A percentile compares a stretch with the other conserved stretches of the same genome.
phyloP scores from a whole-genome alignment of 805 yeast species.

The Candida chauliodis region DNA sequence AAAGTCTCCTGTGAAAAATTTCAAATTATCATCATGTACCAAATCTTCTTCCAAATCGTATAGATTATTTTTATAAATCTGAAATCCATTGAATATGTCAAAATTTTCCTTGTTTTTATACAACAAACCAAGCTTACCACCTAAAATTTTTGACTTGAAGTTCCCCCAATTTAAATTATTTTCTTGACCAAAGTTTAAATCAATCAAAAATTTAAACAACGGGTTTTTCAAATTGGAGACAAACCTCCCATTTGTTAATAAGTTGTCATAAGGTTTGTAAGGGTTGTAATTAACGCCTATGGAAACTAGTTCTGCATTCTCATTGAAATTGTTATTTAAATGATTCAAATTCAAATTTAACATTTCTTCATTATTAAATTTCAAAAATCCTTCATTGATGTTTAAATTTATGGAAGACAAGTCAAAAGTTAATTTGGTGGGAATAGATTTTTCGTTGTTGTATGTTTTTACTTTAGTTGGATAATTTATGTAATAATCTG shows the following conservation, averaged over 20 bases:
- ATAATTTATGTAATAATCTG: constrained; percentile 29
- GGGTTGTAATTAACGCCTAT: constrained; percentile 48
- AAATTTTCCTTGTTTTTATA: constrained; percentile 25
- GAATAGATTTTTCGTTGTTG: constrained; percentile 38
- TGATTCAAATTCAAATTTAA: constrained; percentile 37
- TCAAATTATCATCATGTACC: constrained; percentile 41
- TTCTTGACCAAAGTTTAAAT: constrained; percentile 33
- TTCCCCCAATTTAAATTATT: constrained; percentile 48
- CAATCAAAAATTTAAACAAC: constrained; percentile 38
- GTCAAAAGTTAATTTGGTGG: constrained; percentile 43
- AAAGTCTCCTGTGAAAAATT: constrained; percentile 30
- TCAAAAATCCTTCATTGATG: constrained; percentile 31
- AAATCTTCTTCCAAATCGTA: constrained; percentile 50
- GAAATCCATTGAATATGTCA: constrained; percentile 48
- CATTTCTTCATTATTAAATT: constrained; percentile 35
- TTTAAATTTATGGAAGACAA: constrained; percentile 37
- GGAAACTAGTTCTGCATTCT: constrained; percentile 51
- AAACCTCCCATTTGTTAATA: constrained; percentile 43
- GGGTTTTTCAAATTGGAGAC: constrained; percentile 46
- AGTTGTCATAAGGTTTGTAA: constrained; percentile 45
- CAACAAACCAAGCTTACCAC: constrained; percentile 51
- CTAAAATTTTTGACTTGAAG: constrained; percentile 52
- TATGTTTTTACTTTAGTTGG: constrained; percentile 24
- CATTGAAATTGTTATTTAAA: constrained; percentile 43
- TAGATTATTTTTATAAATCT: constrained; percentile 55